These are phyloP conservation scores for Hymenoscyphus linearis DNA, from an alignment of 2,329 filamentous ascomycete species.

Conservation along the genomic window DNA sequence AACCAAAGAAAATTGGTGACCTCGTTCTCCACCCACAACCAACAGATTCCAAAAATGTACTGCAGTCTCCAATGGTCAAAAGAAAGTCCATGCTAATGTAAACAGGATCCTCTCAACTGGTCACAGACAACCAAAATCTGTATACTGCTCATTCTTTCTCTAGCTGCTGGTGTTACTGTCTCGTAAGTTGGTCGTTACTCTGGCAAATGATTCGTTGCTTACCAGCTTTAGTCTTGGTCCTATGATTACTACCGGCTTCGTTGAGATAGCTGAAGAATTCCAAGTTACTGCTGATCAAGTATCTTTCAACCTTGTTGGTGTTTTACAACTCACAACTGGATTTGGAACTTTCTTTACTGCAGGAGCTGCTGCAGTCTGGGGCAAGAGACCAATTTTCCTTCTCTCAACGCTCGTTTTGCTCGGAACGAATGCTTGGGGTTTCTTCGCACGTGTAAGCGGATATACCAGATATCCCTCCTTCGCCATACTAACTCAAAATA, in stretches of 20 bases:
- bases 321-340: constrained; percentile 37
- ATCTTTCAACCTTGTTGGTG: constrained; percentile 31
- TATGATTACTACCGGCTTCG: constrained; percentile 37
- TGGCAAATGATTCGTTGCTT: constrained; percentile 6
- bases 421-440: constrained; percentile 36
- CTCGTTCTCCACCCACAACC: constrained; percentile 44
- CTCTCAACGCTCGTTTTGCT: constrained; percentile 33
- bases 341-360: constrained; percentile 39
- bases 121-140: constrained; percentile 24
- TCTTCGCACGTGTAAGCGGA: constrained; percentile 31
- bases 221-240: constrained; percentile 32
- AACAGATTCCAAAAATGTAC: constrained; percentile 35
- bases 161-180: constrained; percentile 27
- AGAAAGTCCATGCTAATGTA: not conserved
- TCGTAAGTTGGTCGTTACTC: constrained; percentile 22
- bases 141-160: constrained; percentile 24
- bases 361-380: constrained; percentile 35
- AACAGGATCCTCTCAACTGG: constrained; percentile 48
- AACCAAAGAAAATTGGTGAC: constrained; percentile 38
- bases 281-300: constrained; percentile 35
- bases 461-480: not conserved
- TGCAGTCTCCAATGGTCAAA: not conserved
- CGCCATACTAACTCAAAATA: constrained; percentile 12
- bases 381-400: constrained; percentile 28
- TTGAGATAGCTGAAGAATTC: constrained; percentile 33